phyloP scores from a whole-genome alignment of 805 yeast species.

The Saccharomycopsis vini region DNA sequence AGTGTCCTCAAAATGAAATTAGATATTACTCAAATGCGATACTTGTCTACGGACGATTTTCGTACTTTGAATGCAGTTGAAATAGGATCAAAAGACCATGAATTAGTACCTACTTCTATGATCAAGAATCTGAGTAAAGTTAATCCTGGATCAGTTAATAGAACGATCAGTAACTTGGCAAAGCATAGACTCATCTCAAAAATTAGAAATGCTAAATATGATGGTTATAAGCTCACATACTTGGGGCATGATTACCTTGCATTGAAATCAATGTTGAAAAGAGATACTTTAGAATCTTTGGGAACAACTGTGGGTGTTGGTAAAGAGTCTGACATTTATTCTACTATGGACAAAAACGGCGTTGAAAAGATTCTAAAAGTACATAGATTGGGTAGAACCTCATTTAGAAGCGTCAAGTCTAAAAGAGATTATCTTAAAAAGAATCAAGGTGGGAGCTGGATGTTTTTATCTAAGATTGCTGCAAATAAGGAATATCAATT shows the following conservation, averaged over 20 bases:
- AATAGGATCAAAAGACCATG: conserved; percentile 86
- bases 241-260: conserved; percentile 92
- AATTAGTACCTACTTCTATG: conserved; percentile 82
- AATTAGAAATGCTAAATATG: conserved; percentile 86
- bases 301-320: conserved; percentile 94
- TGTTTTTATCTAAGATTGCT: conserved; percentile 80
- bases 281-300: conserved; percentile 64
- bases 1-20: conserved; percentile 58
- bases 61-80: conserved; percentile 84
- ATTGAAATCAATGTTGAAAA: conserved; percentile 68
- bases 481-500: conserved; percentile 90
- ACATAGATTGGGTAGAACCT: conserved; percentile 88
- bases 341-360: conserved; percentile 64
- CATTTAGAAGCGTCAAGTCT: conserved; percentile 85
- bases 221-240: conserved; percentile 85
- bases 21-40: conserved; percentile 89
- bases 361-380: conserved; percentile 71
- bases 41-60: conserved; percentile 84
- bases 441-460: conserved; percentile 77
- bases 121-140: conserved; percentile 76
- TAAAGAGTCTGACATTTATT: conserved; percentile 91
- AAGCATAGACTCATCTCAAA: conserved; percentile 71
- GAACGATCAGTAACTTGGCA: conserved; percentile 78
- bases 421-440: conserved; percentile 84
- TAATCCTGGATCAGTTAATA: conserved; percentile 65